Conservation (phyloP, 257 asterid genomes). For the Scutellaria barbata region DNA sequence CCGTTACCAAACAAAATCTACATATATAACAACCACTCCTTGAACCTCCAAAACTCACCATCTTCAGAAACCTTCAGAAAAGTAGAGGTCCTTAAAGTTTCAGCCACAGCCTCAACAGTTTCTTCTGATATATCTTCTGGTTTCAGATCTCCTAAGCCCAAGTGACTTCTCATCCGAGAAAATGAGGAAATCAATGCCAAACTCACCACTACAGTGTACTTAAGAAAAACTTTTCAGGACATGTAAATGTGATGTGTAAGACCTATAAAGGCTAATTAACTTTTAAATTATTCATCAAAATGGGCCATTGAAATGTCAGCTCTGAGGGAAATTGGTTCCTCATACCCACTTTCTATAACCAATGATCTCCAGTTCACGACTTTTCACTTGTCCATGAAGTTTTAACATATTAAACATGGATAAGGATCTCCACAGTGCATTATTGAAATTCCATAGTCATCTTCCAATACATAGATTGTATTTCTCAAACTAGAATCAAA, state of each 20-base stretch:
- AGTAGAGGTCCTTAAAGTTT: slow-evolving; percentile 71
- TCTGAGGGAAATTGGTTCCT: neutral
- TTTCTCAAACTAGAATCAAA: neutral
- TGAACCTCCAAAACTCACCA: slow-evolving; percentile 52
- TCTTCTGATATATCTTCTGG: slow-evolving; percentile 80
- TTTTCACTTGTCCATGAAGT: neutral
- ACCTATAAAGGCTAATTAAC: neutral
- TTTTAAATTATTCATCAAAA: neutral
- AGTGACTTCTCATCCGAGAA: slow-evolving; percentile 81
- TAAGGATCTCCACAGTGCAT: neutral
- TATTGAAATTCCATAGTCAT: neutral
- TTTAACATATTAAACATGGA: neutral
- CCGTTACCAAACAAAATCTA: slow-evolving; percentile 10
- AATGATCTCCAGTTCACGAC: neutral
- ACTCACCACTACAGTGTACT: slow-evolving; percentile 73
- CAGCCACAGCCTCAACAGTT: slow-evolving; percentile 71
- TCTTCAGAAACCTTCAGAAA: slow-evolving; percentile 86
- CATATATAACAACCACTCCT: neutral
- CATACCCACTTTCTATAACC: neutral
- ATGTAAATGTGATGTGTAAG: neutral
- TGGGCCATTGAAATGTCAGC: neutral
- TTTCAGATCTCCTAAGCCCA: slow-evolving; percentile 72
- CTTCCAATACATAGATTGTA: neutral
- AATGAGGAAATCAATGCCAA: slow-evolving; percentile 82
- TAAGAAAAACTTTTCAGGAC: slow-evolving; percentile 47